phyloP scores from a whole-genome alignment of 306 rosid species.

The Phaseolus lunatus region DNA sequence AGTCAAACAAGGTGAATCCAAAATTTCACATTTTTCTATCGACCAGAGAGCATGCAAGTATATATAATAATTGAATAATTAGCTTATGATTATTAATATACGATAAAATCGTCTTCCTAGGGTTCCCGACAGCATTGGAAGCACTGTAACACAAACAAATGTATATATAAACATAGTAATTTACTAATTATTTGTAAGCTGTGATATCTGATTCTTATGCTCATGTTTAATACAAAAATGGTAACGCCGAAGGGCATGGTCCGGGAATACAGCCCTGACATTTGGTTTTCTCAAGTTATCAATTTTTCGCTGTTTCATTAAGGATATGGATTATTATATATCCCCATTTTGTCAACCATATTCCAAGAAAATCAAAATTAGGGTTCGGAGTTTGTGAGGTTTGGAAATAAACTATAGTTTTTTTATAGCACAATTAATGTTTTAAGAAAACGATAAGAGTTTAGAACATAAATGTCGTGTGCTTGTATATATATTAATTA shows the following conservation, averaged over 20 bases:
- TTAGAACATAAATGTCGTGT: constrained; percentile 48
- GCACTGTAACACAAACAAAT: constrained; percentile 37
- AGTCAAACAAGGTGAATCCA: constrained; percentile 53
- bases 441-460: constrained; percentile 39
- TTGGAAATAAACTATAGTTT: constrained; percentile 11
- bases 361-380: constrained; percentile 51
- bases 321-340: constrained; percentile 38
- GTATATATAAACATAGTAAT: neutral
- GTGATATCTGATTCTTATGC: constrained; percentile 21
- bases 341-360: constrained; percentile 48
- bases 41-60: neutral
- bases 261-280: constrained; percentile 63
- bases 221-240: constrained; percentile 33
- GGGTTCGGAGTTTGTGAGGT: constrained; percentile 41
- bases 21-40: constrained; percentile 32
- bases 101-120: constrained; percentile 47
- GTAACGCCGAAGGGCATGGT: constrained; percentile 58
- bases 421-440: neutral
- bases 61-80: constrained; percentile 8
- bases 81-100: constrained; percentile 1
- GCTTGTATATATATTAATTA: constrained; percentile 31
- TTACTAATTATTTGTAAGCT: constrained; percentile 37
- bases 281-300: constrained; percentile 50
- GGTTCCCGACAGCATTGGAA: constrained; percentile 70
- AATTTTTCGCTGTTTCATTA: constrained; percentile 45